Percentiles rank a stretch among this genome's conserved stretches.
Conservation (phyloP, 1,284 basidiomycete species). For the Phenoliferia sp. region DNA sequence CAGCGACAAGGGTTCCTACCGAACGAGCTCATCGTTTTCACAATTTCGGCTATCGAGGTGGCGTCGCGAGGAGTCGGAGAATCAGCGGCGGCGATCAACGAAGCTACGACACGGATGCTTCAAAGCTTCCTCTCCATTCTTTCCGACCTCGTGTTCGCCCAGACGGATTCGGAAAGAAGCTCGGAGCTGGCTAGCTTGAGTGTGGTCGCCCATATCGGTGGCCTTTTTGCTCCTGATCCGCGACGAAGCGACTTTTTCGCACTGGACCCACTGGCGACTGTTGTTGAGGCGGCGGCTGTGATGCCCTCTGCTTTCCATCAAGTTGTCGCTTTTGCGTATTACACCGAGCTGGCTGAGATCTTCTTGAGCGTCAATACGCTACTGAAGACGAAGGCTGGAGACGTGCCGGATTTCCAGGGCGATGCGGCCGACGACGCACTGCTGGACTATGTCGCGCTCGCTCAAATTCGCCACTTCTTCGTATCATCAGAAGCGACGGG, state of each 20-base stretch:
- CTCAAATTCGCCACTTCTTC: conserved; percentile 1
- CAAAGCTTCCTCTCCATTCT: conserved; percentile 67
- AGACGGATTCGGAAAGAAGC: conserved; percentile 10
- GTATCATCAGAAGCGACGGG: not conserved
- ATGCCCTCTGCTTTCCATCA: conserved; percentile 81
- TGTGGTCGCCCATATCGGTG: conserved; percentile 63
- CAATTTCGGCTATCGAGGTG: conserved; percentile 74
- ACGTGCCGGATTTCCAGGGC: not conserved
- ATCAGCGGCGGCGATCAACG: conserved; percentile 65
- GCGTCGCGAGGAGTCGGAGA: conserved; percentile 62
- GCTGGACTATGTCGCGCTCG: conserved; percentile 5
- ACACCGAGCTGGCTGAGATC: conserved; percentile 76
- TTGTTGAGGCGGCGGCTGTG: conserved; percentile 81
- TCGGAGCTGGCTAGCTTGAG: conserved; percentile 18
- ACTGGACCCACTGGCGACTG: conserved; percentile 77
- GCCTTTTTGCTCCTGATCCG: conserved; percentile 55
- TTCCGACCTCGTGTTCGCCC: conserved; percentile 51
- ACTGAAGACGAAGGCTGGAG: not conserved
- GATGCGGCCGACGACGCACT: conserved; percentile 5
- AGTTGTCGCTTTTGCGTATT: conserved; percentile 77
- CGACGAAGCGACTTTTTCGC: conserved; percentile 53
- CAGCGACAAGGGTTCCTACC: conserved; percentile 63
- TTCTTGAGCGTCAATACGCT: conserved; percentile 60
- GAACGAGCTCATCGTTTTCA: conserved; percentile 85
- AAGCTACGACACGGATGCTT: conserved; percentile 69